These are phyloP conservation scores for Salix arbutifolia DNA, from an alignment of 345 rosid genomes.

Conservation along the genomic window DNA sequence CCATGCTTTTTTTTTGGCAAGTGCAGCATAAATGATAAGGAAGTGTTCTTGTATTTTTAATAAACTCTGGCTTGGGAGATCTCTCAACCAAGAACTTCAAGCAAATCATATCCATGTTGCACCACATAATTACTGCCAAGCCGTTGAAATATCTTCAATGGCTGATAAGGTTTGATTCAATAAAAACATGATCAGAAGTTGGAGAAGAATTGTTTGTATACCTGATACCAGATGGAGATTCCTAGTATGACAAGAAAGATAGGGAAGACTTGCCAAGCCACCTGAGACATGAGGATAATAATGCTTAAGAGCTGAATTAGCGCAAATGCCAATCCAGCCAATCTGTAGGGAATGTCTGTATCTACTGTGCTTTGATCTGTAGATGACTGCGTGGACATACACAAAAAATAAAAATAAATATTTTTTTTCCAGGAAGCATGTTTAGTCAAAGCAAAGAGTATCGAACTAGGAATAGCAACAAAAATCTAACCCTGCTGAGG, in stretches of 20 bases:
- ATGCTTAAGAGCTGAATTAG: slow-evolving; percentile 65
- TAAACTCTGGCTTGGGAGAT: not conserved
- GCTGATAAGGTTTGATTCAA: not conserved
- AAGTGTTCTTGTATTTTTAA: not conserved
- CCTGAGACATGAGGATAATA: slow-evolving; percentile 55
- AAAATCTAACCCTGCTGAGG: slow-evolving; percentile 48
- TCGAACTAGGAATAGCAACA: not conserved
- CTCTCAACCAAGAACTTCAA: not conserved
- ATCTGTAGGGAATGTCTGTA: slow-evolving; percentile 69
- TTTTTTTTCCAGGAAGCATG: not conserved
- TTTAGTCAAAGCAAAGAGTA: not conserved
- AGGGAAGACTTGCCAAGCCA: slow-evolving; percentile 58
- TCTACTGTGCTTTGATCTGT: slow-evolving; percentile 72
- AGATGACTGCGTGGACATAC: slow-evolving; percentile 45
- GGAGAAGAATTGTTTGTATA: slow-evolving; percentile 14
- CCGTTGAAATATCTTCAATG: not conserved
- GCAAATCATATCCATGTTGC: not conserved
- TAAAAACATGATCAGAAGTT: not conserved
- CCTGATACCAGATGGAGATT: slow-evolving; percentile 65
- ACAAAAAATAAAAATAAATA: not conserved
- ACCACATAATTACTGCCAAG: not conserved
- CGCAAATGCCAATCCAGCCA: slow-evolving; percentile 75
- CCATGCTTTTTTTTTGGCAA: not conserved
- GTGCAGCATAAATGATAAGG: not conserved
- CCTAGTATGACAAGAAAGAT: slow-evolving; percentile 54